Evolutionary conservation across 306 rosid species (phyloP), one percentile per base, ranked within the genome.

Genomic region (Medicago arabica): DNA sequence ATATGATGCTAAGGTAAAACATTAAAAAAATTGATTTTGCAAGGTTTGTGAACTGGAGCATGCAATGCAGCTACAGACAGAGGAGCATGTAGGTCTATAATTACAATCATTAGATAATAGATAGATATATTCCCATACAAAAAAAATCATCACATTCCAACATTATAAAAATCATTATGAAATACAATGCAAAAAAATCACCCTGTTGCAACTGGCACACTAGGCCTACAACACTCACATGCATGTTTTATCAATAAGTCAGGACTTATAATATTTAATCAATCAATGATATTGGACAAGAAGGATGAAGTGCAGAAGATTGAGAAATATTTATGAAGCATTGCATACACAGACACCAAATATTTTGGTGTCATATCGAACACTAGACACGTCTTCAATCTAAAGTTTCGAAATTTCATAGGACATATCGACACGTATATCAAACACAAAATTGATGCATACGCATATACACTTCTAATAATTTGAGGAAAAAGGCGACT

Each of bases 241-340:
- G 67, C 76, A 72, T 40, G 40, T 60, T 60, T 59, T 73, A 43
- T 58, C 44, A 69, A 49, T n/a, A n/a, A 9, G 62, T 31, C 3
- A 23, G 28, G 28, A 23, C 28, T 23, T 23, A 1, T 2, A 1
- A 23, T 23, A 23, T 23, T 0, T 23, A 23, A 23, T 23, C 28
- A 23, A 23, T 23, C 28, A 23, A 23, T 23, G 28, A 23, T 23
- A 23, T 23, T 31, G 1, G 36, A 31, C 36, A 31, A 3, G 6
- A 31, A 31, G 4, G 0, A 31, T 31, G 36, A 31, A 23, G 3
- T 23, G 28, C 28, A 23, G 28, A 23, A 23, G 28, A 23, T 23
- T 23, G 28, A 1, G 28, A 23, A 2, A 23, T 23, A 23, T 23
- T 23, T 2, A 23, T 21, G 23, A 21, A 21, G 23, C 4, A 28